Percentiles rank a stretch among this genome's conserved stretches.
Conservation (phyloP, 768 basidiomycete species). For the Amylocystis lapponica region DNA sequence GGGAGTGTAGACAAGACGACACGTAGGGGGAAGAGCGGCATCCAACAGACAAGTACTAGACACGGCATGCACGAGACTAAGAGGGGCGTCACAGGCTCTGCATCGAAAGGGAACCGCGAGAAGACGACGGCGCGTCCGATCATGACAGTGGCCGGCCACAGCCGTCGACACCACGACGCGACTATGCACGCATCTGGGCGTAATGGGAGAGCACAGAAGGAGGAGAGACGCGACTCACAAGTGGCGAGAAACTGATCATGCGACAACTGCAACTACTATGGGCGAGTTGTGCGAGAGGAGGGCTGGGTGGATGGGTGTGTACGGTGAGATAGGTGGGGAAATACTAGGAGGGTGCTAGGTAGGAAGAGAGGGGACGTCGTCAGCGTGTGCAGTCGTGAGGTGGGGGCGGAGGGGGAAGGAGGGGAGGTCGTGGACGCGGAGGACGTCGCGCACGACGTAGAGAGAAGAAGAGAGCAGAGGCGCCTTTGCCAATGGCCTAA, state of each 20-base stretch:
- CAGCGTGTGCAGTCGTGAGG: slow-evolving; percentile 18
- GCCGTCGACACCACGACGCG: neutral
- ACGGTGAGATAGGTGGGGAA: too few relatives aligned
- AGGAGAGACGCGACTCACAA: slow-evolving; percentile 9
- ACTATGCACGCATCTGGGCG: neutral
- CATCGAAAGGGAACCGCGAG: neutral
- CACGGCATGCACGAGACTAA: slow-evolving; percentile 1
- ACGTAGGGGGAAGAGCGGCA: slow-evolving; percentile 5
- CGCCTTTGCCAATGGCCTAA: slow-evolving; percentile 17
- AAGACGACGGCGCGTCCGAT: slow-evolving; percentile 14
- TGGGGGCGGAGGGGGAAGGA: slow-evolving; percentile 6
- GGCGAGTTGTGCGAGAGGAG: slow-evolving; percentile 4
- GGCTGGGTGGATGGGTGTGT: neutral
- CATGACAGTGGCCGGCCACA: slow-evolving; percentile 10
- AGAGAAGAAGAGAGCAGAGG: slow-evolving; percentile 16
- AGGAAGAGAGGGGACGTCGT: slow-evolving; percentile 13
- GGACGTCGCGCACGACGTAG: slow-evolving; percentile 19
- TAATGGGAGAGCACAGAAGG: neutral
- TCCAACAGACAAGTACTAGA: neutral
- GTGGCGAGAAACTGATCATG: slow-evolving; percentile 9
- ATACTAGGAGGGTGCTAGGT: slow-evolving; percentile 4
- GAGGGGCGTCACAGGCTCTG: too few relatives aligned
- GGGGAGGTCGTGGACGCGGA: slow-evolving; percentile 17
- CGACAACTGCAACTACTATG: slow-evolving; percentile 5
- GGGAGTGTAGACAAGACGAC: slow-evolving; percentile 2